Percentiles rank a stretch among this genome's conserved stretches.
Evolutionary conservation across 140 eudicot species (phyloP).

Genomic region (Oenanthe javanica): DNA sequence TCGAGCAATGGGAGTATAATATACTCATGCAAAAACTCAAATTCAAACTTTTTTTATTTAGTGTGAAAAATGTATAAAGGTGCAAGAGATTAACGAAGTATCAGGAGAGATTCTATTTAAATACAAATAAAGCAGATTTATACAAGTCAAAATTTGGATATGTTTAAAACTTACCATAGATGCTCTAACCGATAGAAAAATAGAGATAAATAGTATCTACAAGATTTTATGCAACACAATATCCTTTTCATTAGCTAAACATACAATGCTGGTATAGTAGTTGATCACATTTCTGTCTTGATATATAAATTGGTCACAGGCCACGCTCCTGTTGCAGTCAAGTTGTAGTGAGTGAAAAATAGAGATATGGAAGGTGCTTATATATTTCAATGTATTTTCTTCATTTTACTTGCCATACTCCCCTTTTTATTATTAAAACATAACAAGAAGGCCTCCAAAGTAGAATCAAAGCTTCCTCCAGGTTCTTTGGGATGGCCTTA

Average conservation of each 20-base stretch:
- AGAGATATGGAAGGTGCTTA: not conserved
- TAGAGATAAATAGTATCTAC: not conserved
- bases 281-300: not conserved
- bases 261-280: not conserved
- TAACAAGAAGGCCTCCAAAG: not conserved
- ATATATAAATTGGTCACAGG: not conserved
- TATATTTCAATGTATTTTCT: not conserved
- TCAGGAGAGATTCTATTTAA: too few relatives aligned
- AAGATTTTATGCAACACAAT: not conserved
- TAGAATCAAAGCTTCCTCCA: slow-evolving; percentile 7
- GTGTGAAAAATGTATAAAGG: too few relatives aligned
- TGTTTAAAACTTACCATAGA: too few relatives aligned
- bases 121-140: too few relatives aligned
- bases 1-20: too few relatives aligned
- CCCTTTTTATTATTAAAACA: not conserved
- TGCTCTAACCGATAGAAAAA: too few relatives aligned
- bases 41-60: too few relatives aligned
- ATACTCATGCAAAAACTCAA: too few relatives aligned
- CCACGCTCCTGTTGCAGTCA: not conserved
- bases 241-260: not conserved
- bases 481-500: slow-evolving; percentile 20
- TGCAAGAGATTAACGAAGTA: too few relatives aligned
- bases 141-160: not conserved
- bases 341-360: not conserved
- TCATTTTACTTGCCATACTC: not conserved